Base-by-base conservation (phyloP, 2,329 filamentous ascomycete species). In the Epichloe sp. region DNA sequence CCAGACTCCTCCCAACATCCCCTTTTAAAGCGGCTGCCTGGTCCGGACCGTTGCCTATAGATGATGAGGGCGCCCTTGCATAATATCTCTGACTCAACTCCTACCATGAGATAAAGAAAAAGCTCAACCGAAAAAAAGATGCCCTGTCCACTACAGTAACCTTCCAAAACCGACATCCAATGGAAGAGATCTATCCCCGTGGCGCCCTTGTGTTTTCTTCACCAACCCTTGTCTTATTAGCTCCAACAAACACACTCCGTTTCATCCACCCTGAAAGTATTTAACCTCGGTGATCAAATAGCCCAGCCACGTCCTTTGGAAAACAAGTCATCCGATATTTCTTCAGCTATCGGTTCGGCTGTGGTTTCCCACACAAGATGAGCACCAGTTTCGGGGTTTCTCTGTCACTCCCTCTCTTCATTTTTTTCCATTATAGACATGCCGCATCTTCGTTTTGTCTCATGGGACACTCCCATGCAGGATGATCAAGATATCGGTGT, bases 1-100 rank as follows among this genome's bases (percentile, higher is more conserved):
- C 52, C 75, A 78, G 60, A 57, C 63, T 48, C 63, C 67, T 48
- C 68, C 76, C 57, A 80, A 78, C 69, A 83, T 85, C 64, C 81
- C 82, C 58, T 85, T 85, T 66, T 85, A 83, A 76, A 54, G 55
- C 42, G 44, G 34, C 8, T 17, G 7, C 44, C 31, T 4, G 17
- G 34, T 11, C 23, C 26, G n/a, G 14, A 42, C 15, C 15, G 15
- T 38, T 21, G 47, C 53, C 47, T 36, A 31, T 45, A 26, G 46
- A 55, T 45, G 43, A 51, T 50, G 47, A 55, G 36, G 53, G 49
- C 52, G 56, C 59, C 56, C 48, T 54, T 52, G 50, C 56, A n/a
- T 21, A 49, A 47, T 14, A 17, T 50, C 47, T 50, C 43, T 49
- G 53, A 57, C 55, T 57, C 53, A 51, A 53, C 55, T 55, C 52